Base-by-base conservation (phyloP, 352 stramenopile genomes). In the Pythium plurisporium region DNA sequence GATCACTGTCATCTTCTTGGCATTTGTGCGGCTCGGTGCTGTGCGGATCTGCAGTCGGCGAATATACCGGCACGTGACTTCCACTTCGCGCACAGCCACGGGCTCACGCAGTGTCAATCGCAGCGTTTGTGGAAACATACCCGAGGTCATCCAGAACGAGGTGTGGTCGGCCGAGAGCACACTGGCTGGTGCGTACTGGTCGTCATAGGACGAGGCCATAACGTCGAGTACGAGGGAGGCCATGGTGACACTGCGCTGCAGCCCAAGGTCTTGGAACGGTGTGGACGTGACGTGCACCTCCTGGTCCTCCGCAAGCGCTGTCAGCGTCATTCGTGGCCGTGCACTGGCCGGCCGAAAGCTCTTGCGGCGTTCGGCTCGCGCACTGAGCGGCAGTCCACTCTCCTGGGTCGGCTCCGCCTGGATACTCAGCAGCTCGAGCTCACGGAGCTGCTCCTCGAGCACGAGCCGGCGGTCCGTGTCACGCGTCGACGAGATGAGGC, bases 41-140 rank as follows among this genome's bases (percentile, higher is more conserved):
- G 67, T 71, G 25, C 75, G 74, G 8, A 93, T 44, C 54, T 79
- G 61, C 55, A 93, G 45, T 45, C 79, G 81, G 37, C 73, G 77
- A 29, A 89, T 58, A 56, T 88, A 72, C 15, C 74, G 72, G 49
- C 73, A 91, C 20, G 80, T 87, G 34, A 93, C 69, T 41, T 93
- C 83, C n/a, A 91, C 64, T 23, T 67, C 64, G 9, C 50, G 57
- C 15, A 93, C 67, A 5, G 65, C 67, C 46, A 83, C 76, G 11
- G 79, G 76, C 36, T 91, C 76, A 10, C 76, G 71, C 41, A 93
- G 49, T 11, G 78, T 67, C 37, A 93, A 70, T 17, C 73, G 69
- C 20, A 93, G 64, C 29, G 90, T 78, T 54, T 91, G 83, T 12
- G 81, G 83, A 53, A 77, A 91, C 67, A 91, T 76, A 11, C 79